A percentile compares a stretch with the other conserved stretches of the same genome.
Conservation (phyloP, 371 early-diverging fungal species). For the Coemansia sp. region DNA sequence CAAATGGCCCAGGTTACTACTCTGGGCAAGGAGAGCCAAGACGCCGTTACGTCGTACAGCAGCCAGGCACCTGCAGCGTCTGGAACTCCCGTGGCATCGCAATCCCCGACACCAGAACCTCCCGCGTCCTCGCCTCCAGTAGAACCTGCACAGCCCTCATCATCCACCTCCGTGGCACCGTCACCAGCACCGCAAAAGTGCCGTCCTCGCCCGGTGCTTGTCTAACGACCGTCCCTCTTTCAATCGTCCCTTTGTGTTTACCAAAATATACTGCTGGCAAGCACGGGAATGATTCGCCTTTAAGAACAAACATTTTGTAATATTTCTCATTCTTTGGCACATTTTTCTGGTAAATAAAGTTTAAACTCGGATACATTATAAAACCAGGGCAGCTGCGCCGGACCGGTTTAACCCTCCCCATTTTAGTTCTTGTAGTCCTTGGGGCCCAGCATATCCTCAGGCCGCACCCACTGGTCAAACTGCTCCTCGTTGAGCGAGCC, state of each 20-base stretch:
- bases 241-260: background rate
- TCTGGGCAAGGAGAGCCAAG: background rate
- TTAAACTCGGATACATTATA: background rate
- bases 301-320: background rate
- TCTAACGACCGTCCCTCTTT: background rate
- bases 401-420: background rate
- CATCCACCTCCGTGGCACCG: background rate
- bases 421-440: slow-evolving; percentile 44
- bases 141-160: background rate
- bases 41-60: background rate
- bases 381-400: background rate
- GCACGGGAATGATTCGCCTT: no score
- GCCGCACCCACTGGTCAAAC: slow-evolving; percentile 89
- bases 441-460: slow-evolving; percentile 85
- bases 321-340: background rate
- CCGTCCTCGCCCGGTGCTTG: slow-evolving; percentile 5
- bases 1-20: slow-evolving; percentile 19
- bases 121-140: background rate
- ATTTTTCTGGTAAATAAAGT: background rate
- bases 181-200: slow-evolving; percentile 14
- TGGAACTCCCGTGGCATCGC: background rate
- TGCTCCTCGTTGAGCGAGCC: slow-evolving; percentile 79
- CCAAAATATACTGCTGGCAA: background rate
- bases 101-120: background rate
- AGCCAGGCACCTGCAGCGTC: background rate